Base-by-base conservation (phyloP, 129 eudicot genomes). In the Arctium lappa region DNA sequence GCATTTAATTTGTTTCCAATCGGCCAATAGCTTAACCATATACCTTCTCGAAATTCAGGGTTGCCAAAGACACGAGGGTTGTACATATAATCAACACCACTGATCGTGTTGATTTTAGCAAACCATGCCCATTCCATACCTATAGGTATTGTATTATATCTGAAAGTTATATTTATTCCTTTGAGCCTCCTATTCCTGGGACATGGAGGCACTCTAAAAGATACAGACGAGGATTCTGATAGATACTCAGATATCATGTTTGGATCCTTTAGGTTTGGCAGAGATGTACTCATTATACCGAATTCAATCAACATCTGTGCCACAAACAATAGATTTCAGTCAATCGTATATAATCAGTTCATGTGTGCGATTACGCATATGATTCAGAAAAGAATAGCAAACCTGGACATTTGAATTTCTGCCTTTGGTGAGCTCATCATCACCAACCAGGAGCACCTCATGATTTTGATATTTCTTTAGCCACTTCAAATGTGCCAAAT, bases 251-350 rank as follows among this genome's bases (percentile, higher is more conserved):
- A 37, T 16, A 2, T 69, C 30, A 78, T 32, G 79, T 85, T 69
- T 62, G 87, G 85, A 71, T 79, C 68, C 32, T 71, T 33, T 50
- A 77, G 31, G 39, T 53, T 69, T 7, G 82, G 82, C 18, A 83
- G 39, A 34, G 77, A 83, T 18, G 82, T 79, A 72, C 85, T 87
- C 76, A 66, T 79, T 75, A 87, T 83, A 75, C 79, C 73, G 32
- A 83, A 83, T 56, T 87, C 89, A 29, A 79, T 74, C 81, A 83
- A 34, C 77, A 77, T 79, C 87, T 87, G 82, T 65, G 33, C 37
- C 32, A 82, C 30, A 65, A 77, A 63, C 62, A 69, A 42, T 16
- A 68, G 6, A n/a, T 39, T 18, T 69, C 2, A 48, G 8, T 13
- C 39, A 72, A 29, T 75, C 18, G 9, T 44, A 34, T 38, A 29